Conservation (phyloP, 768 basidiomycete species). For the Leccinellum albellum region DNA sequence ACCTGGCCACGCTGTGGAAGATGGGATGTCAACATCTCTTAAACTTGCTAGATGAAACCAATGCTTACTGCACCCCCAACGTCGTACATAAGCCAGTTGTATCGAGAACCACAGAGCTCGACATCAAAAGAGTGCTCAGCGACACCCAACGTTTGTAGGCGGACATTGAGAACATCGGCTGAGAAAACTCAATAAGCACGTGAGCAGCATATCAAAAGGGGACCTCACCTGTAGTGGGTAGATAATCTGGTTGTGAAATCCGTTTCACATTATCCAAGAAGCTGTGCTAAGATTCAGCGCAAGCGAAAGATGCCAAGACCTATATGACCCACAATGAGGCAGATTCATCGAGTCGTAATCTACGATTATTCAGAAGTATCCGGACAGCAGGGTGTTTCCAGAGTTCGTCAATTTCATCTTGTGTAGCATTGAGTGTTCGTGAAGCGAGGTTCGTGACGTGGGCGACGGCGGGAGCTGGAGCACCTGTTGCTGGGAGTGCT, state of each 20-base stretch:
- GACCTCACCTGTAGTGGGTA: conserved; percentile 61
- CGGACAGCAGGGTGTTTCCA: conserved; percentile 71
- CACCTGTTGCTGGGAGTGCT: conserved; percentile 36
- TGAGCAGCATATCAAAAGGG: not conserved
- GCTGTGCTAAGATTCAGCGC: conserved; percentile 34
- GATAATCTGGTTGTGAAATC: conserved; percentile 64
- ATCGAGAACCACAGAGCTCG: conserved; percentile 54
- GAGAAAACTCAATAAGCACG: conserved; percentile 4
- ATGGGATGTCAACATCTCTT: conserved; percentile 3
- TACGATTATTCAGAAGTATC: conserved; percentile 51
- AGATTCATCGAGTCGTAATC: conserved; percentile 69
- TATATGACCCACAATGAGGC: conserved; percentile 59
- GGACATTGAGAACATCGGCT: conserved; percentile 79
- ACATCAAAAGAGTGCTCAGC: conserved; percentile 74
- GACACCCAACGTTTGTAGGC: conserved; percentile 76
- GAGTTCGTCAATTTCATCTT: conserved; percentile 54
- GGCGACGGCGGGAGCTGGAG: conserved; percentile 28
- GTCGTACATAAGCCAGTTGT: conserved; percentile 79
- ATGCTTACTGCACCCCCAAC: conserved; percentile 75
- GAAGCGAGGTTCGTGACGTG: conserved; percentile 53
- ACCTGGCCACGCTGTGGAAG: conserved; percentile 56
- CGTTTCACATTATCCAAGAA: conserved; percentile 66
- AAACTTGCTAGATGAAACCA: not conserved
- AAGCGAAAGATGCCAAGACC: not conserved
- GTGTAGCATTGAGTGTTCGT: conserved; percentile 46